Base-by-base conservation (phyloP, 2,329 filamentous ascomycete genomes). In the Sporothrix inflata region DNA sequence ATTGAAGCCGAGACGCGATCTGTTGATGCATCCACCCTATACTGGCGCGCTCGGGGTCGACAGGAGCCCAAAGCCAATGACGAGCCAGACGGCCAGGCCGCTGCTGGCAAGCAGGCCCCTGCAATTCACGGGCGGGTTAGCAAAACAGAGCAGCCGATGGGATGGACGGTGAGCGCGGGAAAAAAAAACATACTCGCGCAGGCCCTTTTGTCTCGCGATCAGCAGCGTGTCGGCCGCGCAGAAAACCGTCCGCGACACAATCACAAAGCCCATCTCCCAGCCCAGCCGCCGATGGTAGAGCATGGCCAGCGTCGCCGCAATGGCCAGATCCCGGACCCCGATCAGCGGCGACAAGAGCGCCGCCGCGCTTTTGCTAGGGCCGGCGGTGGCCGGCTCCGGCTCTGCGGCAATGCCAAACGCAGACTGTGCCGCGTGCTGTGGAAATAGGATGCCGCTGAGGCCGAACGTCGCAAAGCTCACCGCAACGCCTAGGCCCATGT, bases 211-310 rank as follows among this genome's bases (percentile, higher is more conserved):
- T 24, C 24, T 47, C 11, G 72, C 71, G 69, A 67, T 74, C 38
- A 49, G 66, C 71, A 66, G 45, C 49, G 53, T 73, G 42, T 76
- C 75, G 1, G 72, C 74, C 27, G 69, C 68, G 63, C 75, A 75
- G 60, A 74, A 60, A 4, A 75, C 71, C 6, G 72, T 75, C 14
- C 75, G 73, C 1, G 73, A 73, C 34, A 75, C 69, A n/a, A 75
- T 74, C 30, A 76, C 63, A n/a, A 72, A 74, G 7, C 74, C 74
- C 71, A 74, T 75, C 72, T 76, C 76, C 55, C 68, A 53, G 11
- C 55, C 67, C 53, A 72, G 71, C 11, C 67, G 24, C 61, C 71
- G 63, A 12, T 71, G 60, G 53, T 71, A 66, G 45, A 77, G 70
- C 24, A 68, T 70, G 24, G 72, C 73, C 4, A 76, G 72, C 34